Percentiles rank a stretch among this genome's conserved stretches.
phyloP scores from a whole-genome alignment of 225 moss, liverwort and hornwort genomes.

The Lunularia cruciata region DNA sequence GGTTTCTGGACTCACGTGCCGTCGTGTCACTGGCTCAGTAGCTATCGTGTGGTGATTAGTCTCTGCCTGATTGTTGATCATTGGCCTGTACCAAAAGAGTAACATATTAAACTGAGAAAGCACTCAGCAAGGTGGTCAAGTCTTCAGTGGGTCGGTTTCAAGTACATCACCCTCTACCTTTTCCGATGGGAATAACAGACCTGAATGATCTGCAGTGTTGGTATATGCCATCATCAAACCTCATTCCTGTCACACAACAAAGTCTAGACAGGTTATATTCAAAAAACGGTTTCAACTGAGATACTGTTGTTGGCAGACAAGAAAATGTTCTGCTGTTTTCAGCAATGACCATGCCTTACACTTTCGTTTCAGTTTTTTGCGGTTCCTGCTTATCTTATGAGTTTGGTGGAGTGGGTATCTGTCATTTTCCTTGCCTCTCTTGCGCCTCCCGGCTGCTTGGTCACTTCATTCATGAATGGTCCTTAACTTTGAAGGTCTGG shows the following conservation, averaged over 20 bases:
- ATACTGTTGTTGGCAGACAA: slow-evolving; percentile 15
- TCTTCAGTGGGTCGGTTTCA: slow-evolving; percentile 36
- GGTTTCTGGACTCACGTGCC: slow-evolving; percentile 99
- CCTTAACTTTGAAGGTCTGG: slow-evolving; percentile 35
- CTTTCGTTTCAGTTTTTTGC: slow-evolving; percentile 1
- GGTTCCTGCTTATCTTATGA: slow-evolving; percentile 14
- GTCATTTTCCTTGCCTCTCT: neutral
- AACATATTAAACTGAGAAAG: slow-evolving; percentile 56
- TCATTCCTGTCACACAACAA: slow-evolving; percentile 9
- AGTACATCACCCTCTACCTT: slow-evolving; percentile 37
- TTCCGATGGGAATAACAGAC: slow-evolving; percentile 37
- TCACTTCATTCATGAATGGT: slow-evolving; percentile 30
- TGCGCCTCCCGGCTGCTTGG: slow-evolving; percentile 15
- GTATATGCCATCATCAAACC: slow-evolving; percentile 10
- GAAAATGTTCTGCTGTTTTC: slow-evolving; percentile 15
- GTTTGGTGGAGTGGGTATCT: slow-evolving; percentile 18
- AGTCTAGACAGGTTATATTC: slow-evolving; percentile 9
- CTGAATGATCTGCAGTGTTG: slow-evolving; percentile 24
- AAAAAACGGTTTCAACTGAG: slow-evolving; percentile 1
- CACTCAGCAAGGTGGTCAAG: slow-evolving; percentile 60
- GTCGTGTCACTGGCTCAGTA: slow-evolving; percentile 85
- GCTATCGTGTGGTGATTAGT: slow-evolving; percentile 81
- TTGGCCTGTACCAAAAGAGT: slow-evolving; percentile 60
- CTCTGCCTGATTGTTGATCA: slow-evolving; percentile 55
- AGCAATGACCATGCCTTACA: slow-evolving; percentile 15